Evolutionary conservation across 371 early-diverging fungal genomes (phyloP), one percentile per base, ranked within the genome.

Genomic region (Actinomortierella wolfii): DNA sequence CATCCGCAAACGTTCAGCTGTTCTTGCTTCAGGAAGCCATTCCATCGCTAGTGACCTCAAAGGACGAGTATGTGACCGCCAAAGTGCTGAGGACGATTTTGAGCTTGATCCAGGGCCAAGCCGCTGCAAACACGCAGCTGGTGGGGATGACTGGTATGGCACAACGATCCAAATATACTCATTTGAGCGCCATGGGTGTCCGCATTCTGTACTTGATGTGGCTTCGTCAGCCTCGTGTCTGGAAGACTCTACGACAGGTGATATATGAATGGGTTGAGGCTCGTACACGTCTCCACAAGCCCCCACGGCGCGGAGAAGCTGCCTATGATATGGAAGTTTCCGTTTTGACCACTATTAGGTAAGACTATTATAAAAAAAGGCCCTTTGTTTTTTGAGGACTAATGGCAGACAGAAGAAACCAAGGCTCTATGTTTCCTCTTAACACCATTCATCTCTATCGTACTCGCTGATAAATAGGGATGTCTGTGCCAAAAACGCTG

Each of bases 241-340:
- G 86, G 86, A 84, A 82, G 50, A 83, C 84, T 17, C 64, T 86
- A 0, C 81, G 82, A 21, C 76, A 76, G 43, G 78, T 83, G 0
- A 67, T 86, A 43, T 61, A 82, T 7, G 83, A 81, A 13, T 86
- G 86, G 86, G 77, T 83, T 9, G 54, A 81, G 24, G 80, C 74
- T 26, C 80, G 86, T 39, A 28, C 64, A 18, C 51, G 59, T 54
- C 28, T 64, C 59, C 28, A 65, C 68, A 60, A 64, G 59, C 59
- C 61, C 29, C 57, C 78, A 49, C 34, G 47, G 59, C 48, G 51
- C 44, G 47, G 61, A 21, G 52, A 69, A 6, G 68, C 70, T 13
- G 74, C 68, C 13, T 77, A 81, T 9, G 79, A 81, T n/a, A 74
- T 83, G 75, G 86, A 86, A 55, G 58, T 86, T 39, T 79, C 84